Percentiles rank a stretch among this genome's conserved stretches.
Conservation (phyloP, 176 grass and related monocot genomes). For the Thalia dealbata region DNA sequence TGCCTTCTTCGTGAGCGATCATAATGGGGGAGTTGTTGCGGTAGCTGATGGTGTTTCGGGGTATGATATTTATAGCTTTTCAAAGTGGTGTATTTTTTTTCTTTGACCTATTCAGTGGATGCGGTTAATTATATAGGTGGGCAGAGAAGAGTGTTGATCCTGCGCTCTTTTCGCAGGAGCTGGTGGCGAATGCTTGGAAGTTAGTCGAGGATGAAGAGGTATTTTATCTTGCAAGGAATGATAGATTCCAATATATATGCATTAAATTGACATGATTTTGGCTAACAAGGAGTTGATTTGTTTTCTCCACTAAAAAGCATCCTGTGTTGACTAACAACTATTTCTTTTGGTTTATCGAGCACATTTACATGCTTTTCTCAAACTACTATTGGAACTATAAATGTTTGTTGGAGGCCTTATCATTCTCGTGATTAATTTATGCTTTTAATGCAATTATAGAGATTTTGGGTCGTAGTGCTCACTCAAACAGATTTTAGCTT, state of each 20-base stretch:
- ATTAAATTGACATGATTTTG: neutral
- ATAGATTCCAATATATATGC: neutral
- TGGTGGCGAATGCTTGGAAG: slow-evolving; percentile 62
- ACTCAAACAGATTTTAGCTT: neutral
- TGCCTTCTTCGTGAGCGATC: slow-evolving; percentile 52
- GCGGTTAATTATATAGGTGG: slow-evolving; percentile 59
- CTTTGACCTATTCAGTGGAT: slow-evolving; percentile 12
- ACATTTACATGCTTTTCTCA: neutral
- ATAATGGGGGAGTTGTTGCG: slow-evolving; percentile 56
- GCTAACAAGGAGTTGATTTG: neutral
- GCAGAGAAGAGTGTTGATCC: slow-evolving; percentile 82
- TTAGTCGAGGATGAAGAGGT: slow-evolving; percentile 74
- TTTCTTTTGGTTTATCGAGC: neutral
- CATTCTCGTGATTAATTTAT: neutral
- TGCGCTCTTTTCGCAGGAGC: slow-evolving; percentile 75
- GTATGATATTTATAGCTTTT: slow-evolving; percentile 27
- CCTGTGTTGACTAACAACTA: neutral
- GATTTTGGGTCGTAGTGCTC: neutral
- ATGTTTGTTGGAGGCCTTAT: neutral
- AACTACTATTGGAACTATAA: neutral
- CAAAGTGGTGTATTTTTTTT: neutral
- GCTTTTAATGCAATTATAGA: neutral
- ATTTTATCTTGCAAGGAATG: neutral
- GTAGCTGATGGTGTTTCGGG: slow-evolving; percentile 95
- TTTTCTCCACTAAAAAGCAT: too few relatives aligned